Conservation (phyloP, 139 green algal species). For the Chlamydomonas sphaeroides region DNA sequence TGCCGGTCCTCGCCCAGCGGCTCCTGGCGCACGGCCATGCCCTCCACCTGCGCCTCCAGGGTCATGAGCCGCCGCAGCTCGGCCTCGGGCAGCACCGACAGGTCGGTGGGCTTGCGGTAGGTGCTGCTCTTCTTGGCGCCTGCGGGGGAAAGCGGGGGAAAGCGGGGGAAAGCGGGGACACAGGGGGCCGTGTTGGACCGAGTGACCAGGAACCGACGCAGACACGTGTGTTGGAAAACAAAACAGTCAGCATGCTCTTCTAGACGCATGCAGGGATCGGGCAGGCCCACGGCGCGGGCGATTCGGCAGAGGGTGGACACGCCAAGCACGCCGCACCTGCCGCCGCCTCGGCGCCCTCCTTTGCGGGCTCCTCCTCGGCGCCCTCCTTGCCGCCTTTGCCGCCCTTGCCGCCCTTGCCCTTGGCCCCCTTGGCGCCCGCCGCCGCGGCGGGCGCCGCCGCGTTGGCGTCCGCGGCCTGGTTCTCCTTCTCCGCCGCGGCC, state of each 20-base stretch:
- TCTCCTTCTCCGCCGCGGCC: conserved; percentile 38
- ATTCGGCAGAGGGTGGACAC: too few relatives aligned
- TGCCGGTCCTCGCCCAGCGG: conserved; percentile 69
- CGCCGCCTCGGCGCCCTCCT: not conserved
- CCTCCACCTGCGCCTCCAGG: conserved; percentile 56
- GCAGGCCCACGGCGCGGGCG: too few relatives aligned
- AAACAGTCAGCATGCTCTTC: too few relatives aligned
- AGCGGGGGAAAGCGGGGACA: too few relatives aligned
- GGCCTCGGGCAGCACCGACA: conserved; percentile 40
- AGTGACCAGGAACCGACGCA: too few relatives aligned
- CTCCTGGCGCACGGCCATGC: conserved; percentile 26
- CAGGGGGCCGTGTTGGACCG: too few relatives aligned
- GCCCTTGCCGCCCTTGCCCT: not conserved
- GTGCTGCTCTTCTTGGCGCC: not conserved
- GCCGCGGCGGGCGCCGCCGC: conserved; percentile 2
- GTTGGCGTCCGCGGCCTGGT: not conserved
- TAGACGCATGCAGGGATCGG: too few relatives aligned
- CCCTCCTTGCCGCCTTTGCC: conserved; percentile 2
- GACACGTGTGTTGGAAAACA: too few relatives aligned
- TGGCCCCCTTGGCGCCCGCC: not conserved
- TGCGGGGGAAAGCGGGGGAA: not conserved
- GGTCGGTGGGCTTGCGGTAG: conserved; percentile 14
- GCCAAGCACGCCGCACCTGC: too few relatives aligned
- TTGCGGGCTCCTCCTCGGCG: not conserved
- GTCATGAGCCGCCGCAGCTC: conserved; percentile 54